A percentile compares a stretch with the other conserved stretches of the same genome.
These are phyloP conservation scores for Phytophthora foliorum DNA, from an alignment of 352 stramenopile species.

Conservation along the genomic window DNA sequence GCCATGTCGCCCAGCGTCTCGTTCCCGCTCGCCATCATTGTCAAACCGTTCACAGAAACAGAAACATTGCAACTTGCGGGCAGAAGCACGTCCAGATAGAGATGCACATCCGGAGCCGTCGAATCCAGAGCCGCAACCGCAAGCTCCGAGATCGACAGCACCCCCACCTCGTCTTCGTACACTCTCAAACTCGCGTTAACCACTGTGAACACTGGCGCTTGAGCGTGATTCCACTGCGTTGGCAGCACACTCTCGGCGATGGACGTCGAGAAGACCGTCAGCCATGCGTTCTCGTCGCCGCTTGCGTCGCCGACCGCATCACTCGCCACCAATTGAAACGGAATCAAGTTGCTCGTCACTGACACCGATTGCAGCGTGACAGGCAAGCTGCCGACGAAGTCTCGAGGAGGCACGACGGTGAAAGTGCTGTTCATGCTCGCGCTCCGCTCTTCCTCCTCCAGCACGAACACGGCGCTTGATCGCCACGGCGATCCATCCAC, in stretches of 20 bases:
- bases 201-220: conserved; percentile 20
- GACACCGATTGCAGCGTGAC: conserved; percentile 26
- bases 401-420: conserved; percentile 14
- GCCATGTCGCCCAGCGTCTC: conserved; percentile 14
- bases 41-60: conserved; percentile 21
- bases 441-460: conserved; percentile 12
- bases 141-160: conserved; percentile 29
- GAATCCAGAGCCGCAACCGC: conserved; percentile 19
- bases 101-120: conserved; percentile 10
- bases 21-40: conserved; percentile 1
- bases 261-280: conserved; percentile 33
- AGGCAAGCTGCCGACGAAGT: conserved; percentile 28
- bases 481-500: neutral
- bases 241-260: conserved; percentile 13
- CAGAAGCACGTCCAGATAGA: conserved; percentile 30
- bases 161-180: conserved; percentile 34
- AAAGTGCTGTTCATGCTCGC: conserved; percentile 21
- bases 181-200: conserved; percentile 23
- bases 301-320: conserved; percentile 6
- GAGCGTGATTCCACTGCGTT: conserved; percentile 32
- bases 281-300: conserved; percentile 12
- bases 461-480: conserved; percentile 10
- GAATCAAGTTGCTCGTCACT: conserved; percentile 23
- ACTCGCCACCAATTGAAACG: conserved; percentile 11
- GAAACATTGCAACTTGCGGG: conserved; percentile 12